These are phyloP conservation scores for Madurella fahalii DNA, from an alignment of 2,329 filamentous ascomycete species.

Conservation along the genomic window DNA sequence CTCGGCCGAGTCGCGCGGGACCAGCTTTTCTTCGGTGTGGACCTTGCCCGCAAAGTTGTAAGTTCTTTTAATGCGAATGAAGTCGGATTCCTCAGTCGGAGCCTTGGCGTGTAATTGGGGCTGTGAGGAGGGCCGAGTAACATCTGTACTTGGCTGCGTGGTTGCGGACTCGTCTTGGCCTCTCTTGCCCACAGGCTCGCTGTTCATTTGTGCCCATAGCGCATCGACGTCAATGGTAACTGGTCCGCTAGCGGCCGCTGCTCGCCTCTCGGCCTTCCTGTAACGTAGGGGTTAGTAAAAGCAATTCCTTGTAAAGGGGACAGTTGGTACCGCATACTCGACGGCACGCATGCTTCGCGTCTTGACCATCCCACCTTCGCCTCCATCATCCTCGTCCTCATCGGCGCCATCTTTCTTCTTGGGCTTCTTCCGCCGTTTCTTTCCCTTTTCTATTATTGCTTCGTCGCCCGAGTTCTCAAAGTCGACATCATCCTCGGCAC, in stretches of 20 bases:
- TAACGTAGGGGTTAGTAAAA: conserved; percentile 4
- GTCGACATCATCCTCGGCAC: conserved; percentile 44
- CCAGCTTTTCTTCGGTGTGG: conserved; percentile 67
- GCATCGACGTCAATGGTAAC: conserved; percentile 69
- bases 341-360: conserved; percentile 65
- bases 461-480: conserved; percentile 72
- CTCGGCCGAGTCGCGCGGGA: conserved; percentile 61
- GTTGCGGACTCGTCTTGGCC: conserved; percentile 17
- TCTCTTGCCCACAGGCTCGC: conserved; percentile 24
- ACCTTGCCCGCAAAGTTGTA: conserved; percentile 73
- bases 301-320: not conserved
- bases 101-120: not conserved
- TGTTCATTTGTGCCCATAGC: conserved; percentile 65
- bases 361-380: conserved; percentile 63
- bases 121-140: conserved; percentile 6
- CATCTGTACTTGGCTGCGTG: conserved; percentile 21
- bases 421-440: conserved; percentile 47
- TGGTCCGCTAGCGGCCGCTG: conserved; percentile 49
- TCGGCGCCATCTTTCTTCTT: conserved; percentile 37
- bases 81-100: conserved; percentile 31
- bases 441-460: conserved; percentile 60
- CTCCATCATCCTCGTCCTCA: conserved; percentile 48
- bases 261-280: conserved; percentile 56
- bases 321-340: conserved; percentile 45
- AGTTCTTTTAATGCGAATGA: conserved; percentile 63